These are phyloP conservation scores for Ophiostoma montium DNA, from an alignment of 2,329 filamentous ascomycete genomes.

Conservation along the genomic window DNA sequence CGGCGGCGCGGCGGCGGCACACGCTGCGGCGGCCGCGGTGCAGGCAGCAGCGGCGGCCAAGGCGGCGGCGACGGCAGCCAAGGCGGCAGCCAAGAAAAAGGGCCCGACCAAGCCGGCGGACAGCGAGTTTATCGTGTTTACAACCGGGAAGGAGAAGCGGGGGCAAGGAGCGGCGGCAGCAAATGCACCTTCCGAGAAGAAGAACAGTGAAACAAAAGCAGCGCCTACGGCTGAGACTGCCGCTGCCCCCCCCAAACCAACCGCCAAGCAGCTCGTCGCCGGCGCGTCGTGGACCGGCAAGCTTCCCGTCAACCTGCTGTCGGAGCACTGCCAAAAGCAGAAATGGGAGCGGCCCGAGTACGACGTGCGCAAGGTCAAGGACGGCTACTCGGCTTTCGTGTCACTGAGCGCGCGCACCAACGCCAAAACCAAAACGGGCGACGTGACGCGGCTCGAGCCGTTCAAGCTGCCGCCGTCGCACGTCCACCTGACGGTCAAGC, in stretches of 20 bases:
- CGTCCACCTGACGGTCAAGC: constrained; percentile 59
- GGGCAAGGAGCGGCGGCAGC: background rate
- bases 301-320: constrained; percentile 80
- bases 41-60: constrained; percentile 3
- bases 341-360: constrained; percentile 94
- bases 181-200: too few species aligned
- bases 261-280: constrained; percentile 71
- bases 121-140: constrained; percentile 41
- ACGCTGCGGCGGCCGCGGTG: constrained; percentile 4
- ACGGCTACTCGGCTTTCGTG: constrained; percentile 68
- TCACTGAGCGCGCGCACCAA: constrained; percentile 60
- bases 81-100: constrained; percentile 9
- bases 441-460: constrained; percentile 59
- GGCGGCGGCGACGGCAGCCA: background rate
- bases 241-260: constrained; percentile 48
- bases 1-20: constrained; percentile 3
- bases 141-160: constrained; percentile 33
- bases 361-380: constrained; percentile 58
- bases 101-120: constrained; percentile 23
- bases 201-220: too few species aligned
- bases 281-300: constrained; percentile 97
- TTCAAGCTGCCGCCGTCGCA: constrained; percentile 68
- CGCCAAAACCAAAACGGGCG: constrained; percentile 74
- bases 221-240: too few species aligned
- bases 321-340: constrained; percentile 89